A percentile compares a stretch with the other conserved stretches of the same genome.
phyloP scores from a whole-genome alignment of 345 rosid genomes.

The Linum usitatissimum region DNA sequence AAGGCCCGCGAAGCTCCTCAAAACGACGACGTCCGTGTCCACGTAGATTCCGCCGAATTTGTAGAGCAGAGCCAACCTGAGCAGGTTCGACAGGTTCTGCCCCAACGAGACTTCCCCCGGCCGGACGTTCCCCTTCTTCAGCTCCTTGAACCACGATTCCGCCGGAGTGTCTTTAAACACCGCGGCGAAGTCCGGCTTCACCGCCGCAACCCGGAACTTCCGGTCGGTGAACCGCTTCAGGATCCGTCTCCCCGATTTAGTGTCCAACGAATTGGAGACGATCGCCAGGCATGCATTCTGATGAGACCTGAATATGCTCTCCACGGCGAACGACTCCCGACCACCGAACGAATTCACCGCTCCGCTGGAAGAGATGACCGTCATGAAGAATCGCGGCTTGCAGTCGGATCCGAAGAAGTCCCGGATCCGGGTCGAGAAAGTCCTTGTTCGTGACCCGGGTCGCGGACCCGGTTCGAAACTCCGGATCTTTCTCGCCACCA shows the following conservation, averaged over 20 bases:
- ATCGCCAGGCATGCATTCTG: slow-evolving; percentile 57
- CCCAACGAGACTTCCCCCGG: slow-evolving; percentile 78
- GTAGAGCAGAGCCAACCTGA: slow-evolving; percentile 62
- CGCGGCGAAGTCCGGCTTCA: slow-evolving; percentile 55
- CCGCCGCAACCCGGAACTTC: slow-evolving; percentile 37
- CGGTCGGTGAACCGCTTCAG: slow-evolving; percentile 41
- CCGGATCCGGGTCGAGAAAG: slow-evolving; percentile 34
- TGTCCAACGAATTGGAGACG: slow-evolving; percentile 64
- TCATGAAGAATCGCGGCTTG: slow-evolving; percentile 70
- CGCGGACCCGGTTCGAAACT: slow-evolving; percentile 15
- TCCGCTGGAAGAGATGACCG: slow-evolving; percentile 58
- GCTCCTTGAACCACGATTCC: slow-evolving; percentile 44
- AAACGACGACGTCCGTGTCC: slow-evolving; percentile 62
- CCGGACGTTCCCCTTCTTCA: slow-evolving; percentile 45
- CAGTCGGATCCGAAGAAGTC: slow-evolving; percentile 47
- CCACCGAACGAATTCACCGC: slow-evolving; percentile 36
- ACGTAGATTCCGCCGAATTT: slow-evolving; percentile 74
- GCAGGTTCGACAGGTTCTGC: slow-evolving; percentile 80
- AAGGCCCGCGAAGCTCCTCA: slow-evolving; percentile 37
- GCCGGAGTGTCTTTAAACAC: slow-evolving; percentile 57
- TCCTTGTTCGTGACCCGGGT: slow-evolving; percentile 19
- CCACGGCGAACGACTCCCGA: slow-evolving; percentile 44
- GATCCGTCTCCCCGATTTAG: slow-evolving; percentile 32
- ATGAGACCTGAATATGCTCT: slow-evolving; percentile 59
- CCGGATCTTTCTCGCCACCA: too few species aligned